Evolutionary conservation across 768 basidiomycete species (phyloP).

Genomic region (Boletus patriciae): DNA sequence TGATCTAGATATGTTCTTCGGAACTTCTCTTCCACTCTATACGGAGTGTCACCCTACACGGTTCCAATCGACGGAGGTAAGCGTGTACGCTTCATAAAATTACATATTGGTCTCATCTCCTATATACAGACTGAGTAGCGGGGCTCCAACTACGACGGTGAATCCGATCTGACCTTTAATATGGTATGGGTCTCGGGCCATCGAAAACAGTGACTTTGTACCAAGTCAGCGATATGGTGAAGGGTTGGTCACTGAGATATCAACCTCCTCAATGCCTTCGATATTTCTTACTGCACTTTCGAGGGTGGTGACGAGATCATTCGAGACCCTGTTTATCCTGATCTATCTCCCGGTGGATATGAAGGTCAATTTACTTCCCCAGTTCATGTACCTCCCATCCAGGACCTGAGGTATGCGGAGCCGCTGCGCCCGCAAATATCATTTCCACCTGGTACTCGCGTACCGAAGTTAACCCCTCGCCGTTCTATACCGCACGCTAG

Average conservation of each 20-base stretch:
- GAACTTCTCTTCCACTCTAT: conserved; percentile 25
- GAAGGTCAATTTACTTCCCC: conserved; percentile 8
- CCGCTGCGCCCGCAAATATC: conserved; percentile 35
- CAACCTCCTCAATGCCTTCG: conserved; percentile 38
- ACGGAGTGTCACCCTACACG: conserved; percentile 24
- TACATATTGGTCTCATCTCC: not conserved
- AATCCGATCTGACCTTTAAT: conserved; percentile 36
- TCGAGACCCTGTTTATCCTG: conserved; percentile 30
- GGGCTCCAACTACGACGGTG: conserved; percentile 28
- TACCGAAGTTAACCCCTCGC: conserved; percentile 37
- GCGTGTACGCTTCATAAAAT: not conserved
- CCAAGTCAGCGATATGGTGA: conserved; percentile 32
- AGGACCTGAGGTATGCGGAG: conserved; percentile 40
- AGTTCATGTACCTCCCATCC: not conserved
- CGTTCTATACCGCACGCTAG: conserved; percentile 40
- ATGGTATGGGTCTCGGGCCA: conserved; percentile 29
- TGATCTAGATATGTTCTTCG: conserved; percentile 30
- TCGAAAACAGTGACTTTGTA: conserved; percentile 30
- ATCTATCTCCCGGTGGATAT: conserved; percentile 23
- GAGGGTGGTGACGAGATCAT: conserved; percentile 36
- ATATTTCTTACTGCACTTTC: conserved; percentile 35
- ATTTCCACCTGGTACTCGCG: conserved; percentile 43
- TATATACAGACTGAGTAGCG: conserved; percentile 17
- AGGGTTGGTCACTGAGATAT: conserved; percentile 13
- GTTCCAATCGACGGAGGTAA: conserved; percentile 36